Base-by-base conservation (phyloP, 805 yeast species). In the Tanozyma kutaoensis region DNA sequence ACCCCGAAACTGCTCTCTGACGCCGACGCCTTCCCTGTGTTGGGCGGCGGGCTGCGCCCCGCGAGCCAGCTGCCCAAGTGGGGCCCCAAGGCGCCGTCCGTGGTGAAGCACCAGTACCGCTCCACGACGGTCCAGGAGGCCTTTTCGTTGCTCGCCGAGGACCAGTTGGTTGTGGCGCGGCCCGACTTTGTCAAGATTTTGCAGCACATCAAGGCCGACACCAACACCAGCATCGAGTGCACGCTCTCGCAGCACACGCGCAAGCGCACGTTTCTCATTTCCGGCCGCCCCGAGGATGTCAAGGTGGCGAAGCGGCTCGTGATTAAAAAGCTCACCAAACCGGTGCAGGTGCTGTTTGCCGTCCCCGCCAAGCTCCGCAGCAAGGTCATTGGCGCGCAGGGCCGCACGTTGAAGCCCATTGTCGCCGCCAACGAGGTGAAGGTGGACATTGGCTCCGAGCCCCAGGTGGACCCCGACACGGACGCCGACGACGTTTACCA, bases 381-480 rank as follows among this genome's bases (percentile, higher is more conserved):
- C 6, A 67, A 70, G 26, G 70, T 86, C 32, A 86, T 86, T 53
- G 97, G 97, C 32, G 66, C 86, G 24, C 80, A 76, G 48, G 97
- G 97, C 48, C 69, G 66, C 40, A 76, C 65, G 34, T 69, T 86
- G 52, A 80, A 73, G 49, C 86, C 91, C 32, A 80, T 86, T 37
- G 64, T 79, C 26, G 77, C 67, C 28, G 59, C 66, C 20, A 67
- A 80, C 26, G 76, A 71, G 26, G 74, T 74, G 28, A 78, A 65
- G 38, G 71, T 86, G 38, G 80, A 80, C 41, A 74, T 86, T 42
- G 77, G 73, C 32, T 7, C 7, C 17, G 17, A 15, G 17, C n/a
- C n/a, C n/a, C 40, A 43, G 24, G 48, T 39, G 24, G 48, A 45
- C 20, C 38, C 38, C n/a, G 61, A 47, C 20, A 46, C 32, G 7